Evolutionary conservation across 148 eudicot genomes (phyloP), one percentile per base, ranked within the genome.

Genomic region (Nepenthes mirabilis): DNA sequence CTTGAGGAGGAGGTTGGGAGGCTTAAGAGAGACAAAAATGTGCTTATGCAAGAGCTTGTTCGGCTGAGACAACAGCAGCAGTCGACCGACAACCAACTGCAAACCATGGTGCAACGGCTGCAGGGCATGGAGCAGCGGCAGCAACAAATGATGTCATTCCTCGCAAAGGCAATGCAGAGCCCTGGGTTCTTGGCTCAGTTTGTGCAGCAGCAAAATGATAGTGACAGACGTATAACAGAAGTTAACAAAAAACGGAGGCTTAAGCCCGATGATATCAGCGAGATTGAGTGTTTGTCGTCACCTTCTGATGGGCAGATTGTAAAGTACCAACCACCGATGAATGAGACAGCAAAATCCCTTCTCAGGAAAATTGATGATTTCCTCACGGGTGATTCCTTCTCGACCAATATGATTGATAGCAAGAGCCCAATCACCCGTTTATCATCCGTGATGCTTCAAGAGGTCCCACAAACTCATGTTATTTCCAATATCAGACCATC

Each of bases 51-150:
- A 54, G 88, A 83, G 59, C 88, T 83, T 53, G 85, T 83, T 45
- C 65, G 80, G 67, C 50, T 83, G 11, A 77, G 82, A 57, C 85
- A 77, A 66, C 81, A 83, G 68, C 88, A 83, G 50, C 88, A 80
- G 54, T 34, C 74, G 36, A 83, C 88, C 8, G 85, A 83, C 57
- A 72, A 60, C 59, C 81, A 77, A 68, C 63, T 83, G 54, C 88
- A 80, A 64, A 62, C 79, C 2, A 77, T 78, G 80, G 79, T 80
- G 57, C 77, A 80, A 53, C 74, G 83, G 43, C 79, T 83, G 59
- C 88, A 83, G 62, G 88, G 88, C 12, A 83, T 83, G 88, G 88
- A 80, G 68, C 85, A 83, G 43, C 57, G 88, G 36, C 88, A 83
- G 66, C 88, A 83, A 49, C 88, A 83, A 55, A 83, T 83, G 88